Evolutionary conservation across 306 rosid species (phyloP).

Genomic region (Rosa lucieae): DNA sequence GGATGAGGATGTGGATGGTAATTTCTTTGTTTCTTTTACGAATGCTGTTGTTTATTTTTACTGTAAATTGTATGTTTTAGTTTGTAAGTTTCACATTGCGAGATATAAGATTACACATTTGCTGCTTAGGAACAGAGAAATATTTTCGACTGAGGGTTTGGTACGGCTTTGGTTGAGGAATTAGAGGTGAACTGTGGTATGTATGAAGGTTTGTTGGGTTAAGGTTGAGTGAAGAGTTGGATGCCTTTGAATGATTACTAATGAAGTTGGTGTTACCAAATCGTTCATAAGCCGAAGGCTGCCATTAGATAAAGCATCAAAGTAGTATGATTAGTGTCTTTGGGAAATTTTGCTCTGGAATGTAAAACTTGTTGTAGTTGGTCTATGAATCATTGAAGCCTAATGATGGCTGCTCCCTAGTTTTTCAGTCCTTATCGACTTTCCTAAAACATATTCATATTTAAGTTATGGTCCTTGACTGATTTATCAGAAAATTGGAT

Average conservation of each 20-base stretch:
- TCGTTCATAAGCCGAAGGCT: background rate
- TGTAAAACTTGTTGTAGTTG: background rate
- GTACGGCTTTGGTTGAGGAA: background rate
- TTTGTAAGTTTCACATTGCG: background rate
- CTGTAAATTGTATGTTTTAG: background rate
- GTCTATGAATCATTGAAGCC: background rate
- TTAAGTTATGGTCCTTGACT: background rate
- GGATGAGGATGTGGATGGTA: slow-evolving; percentile 71
- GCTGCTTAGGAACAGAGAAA: background rate
- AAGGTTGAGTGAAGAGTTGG: no score
- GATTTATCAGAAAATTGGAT: background rate
- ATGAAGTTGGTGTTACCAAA: background rate
- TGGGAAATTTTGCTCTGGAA: background rate
- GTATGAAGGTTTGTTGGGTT: no score
- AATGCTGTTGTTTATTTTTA: background rate
- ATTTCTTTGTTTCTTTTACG: slow-evolving; percentile 25
- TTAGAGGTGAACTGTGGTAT: background rate
- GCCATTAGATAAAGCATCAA: background rate
- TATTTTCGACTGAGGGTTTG: background rate
- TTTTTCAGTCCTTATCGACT: background rate
- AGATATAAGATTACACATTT: background rate
- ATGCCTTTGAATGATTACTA: background rate
- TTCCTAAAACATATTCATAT: no score
- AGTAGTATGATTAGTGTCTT: background rate
- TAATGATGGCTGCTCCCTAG: background rate